Evolutionary conservation across 306 rosid genomes (phyloP), one percentile per base, ranked within the genome.

Genomic region (Corylus americana): DNA sequence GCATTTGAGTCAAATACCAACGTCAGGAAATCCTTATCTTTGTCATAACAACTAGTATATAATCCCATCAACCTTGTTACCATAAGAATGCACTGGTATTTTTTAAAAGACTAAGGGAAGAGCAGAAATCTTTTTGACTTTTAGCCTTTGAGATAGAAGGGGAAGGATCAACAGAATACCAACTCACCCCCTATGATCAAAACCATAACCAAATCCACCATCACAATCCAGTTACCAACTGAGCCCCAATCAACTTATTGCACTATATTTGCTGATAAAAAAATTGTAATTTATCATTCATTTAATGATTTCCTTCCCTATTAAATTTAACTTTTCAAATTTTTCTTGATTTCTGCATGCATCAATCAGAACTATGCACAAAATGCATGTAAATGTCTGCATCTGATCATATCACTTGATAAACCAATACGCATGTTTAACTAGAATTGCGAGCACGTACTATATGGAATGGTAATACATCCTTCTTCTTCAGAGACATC

Each of bases 401-500:
- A 70, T 31, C 25, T 58, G 8, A 27, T 14, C 63, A 67, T 29
- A 51, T 37, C 18, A 59, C 3, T 17, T 49, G 49, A 8, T 12
- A 57, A 37, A 44, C 55, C 45, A 25, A 61, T 35, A 27, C 12
- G 37, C 35, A 62, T 25, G 50, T 45, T 29, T 49, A 35, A 20
- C 37, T 18, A 48, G 63, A 77, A 59, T 25, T n/a, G 29, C 25
- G 71, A 77, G 82, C 20, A 70, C 95, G 74, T 86, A 95, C 99
- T 83, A 77, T 83, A 88, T 51, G 98, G 94, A 80, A 95, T 89
- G 49, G 85, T 84, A 49, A 93, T 89, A 90, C 94, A 93, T 84
- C 99, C 99, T 88, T 95, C 97, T 69, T 90, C 92, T 76, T 84
- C 93, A 18, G 88, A 82, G 73, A 95, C 97, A 70, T 93, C 97